These are phyloP conservation scores for Geranium incanum DNA, from an alignment of 441 rosid genomes.

Conservation along the genomic window DNA sequence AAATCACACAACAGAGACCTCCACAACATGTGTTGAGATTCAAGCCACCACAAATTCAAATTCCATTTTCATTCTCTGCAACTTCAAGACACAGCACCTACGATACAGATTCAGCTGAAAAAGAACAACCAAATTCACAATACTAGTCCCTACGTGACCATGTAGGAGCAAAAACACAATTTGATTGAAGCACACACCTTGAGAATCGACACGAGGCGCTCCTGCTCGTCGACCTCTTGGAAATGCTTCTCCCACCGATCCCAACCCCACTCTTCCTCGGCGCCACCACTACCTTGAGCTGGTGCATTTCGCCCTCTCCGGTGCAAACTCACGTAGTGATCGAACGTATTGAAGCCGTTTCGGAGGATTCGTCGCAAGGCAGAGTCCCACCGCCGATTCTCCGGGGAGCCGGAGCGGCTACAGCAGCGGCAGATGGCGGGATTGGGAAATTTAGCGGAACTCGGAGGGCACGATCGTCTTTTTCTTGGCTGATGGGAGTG, in stretches of 20 bases:
- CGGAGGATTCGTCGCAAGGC: neutral
- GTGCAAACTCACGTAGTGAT: neutral
- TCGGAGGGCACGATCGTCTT: neutral
- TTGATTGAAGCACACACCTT: constrained; percentile 38
- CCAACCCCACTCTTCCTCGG: constrained; percentile 75
- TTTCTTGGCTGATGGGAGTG: neutral
- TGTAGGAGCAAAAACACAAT: neutral
- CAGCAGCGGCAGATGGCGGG: constrained; percentile 44
- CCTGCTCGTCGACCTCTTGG: constrained; percentile 70
- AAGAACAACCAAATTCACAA: neutral
- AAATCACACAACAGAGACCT: neutral
- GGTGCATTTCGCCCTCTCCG: neutral
- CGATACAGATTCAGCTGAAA: neutral
- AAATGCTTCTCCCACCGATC: constrained; percentile 86
- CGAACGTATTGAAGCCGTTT: neutral
- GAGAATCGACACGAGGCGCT: constrained; percentile 58
- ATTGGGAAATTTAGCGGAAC: constrained; percentile 24
- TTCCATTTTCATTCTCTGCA: neutral
- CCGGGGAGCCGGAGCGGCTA: constrained; percentile 13
- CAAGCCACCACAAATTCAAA: neutral
- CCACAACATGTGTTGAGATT: neutral
- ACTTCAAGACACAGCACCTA: neutral
- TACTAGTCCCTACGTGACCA: neutral
- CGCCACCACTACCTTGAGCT: neutral
- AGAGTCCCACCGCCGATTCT: constrained; percentile 43